Base-by-base conservation (phyloP, 306 rosid genomes). In the Quercus ilex region DNA sequence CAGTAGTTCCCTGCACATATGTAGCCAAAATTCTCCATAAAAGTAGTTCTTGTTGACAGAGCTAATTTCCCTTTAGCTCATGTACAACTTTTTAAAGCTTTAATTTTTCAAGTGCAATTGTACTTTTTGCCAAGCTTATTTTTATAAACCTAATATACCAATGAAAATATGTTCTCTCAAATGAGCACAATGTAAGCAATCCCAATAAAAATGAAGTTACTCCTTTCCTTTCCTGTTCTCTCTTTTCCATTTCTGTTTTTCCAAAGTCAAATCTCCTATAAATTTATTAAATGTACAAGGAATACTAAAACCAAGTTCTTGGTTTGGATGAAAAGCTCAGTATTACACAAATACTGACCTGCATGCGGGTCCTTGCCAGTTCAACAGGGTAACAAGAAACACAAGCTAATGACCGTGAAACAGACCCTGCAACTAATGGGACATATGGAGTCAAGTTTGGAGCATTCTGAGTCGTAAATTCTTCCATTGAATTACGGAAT, bases 281-380 rank as follows among this genome's bases (percentile, higher is more conserved):
- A 49, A 49, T 49, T 49, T 13, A 49, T 11, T 49, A 49, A 49
- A 13, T 49, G 25, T 58, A 21, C 30, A 9, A 21, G 5, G 64
- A 58, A 4, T 4, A 21, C 13, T 58, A 58, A 21, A 58, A 9
- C 65, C 2, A 49, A 49, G 53, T 49, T 49, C 53, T 59, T 20
- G 28, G 8, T 28, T 63, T 67, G 52, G 26, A 10, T 33, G 52
- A 33, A 33, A 35, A 18, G 25, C 35, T 10, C 43, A 64, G 20
- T 30, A 17, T 15, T 64, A 30, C 21, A 67, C 71, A 33, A 15
- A 49, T 19, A 49, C 31, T 35, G 35, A 93, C 99, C 97, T 95
- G 99, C 99, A 95, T 95, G 59, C 99, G 98, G 38, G 99, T 95
- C 85, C 98, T 87, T 26, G 99, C 99, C 80, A 95, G 85, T 77